Conservation (phyloP, 495 filamentous ascomycete genomes). For the Clavariopsis aquatica region DNA sequence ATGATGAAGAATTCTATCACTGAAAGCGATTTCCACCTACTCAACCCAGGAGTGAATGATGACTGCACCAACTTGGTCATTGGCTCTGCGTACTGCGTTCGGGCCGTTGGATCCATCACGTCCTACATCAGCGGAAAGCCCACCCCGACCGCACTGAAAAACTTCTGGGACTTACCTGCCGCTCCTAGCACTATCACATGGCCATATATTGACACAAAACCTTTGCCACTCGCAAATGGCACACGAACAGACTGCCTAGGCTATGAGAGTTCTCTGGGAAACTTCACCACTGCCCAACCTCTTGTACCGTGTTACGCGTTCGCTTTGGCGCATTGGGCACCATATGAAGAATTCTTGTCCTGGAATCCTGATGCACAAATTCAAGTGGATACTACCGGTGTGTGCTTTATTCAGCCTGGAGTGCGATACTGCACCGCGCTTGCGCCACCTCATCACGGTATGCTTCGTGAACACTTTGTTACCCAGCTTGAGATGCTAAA, state of each 20-base stretch:
- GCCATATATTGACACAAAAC: slow-evolving; percentile 2
- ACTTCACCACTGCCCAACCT: not conserved
- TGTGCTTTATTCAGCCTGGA: not conserved
- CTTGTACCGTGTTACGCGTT: not conserved
- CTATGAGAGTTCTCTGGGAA: slow-evolving; percentile 20
- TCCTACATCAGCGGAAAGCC: not conserved
- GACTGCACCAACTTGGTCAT: slow-evolving; percentile 44
- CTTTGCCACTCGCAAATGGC: slow-evolving; percentile 26
- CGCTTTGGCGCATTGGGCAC: not conserved
- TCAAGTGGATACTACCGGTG: not conserved
- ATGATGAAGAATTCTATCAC: slow-evolving; percentile 37
- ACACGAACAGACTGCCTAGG: slow-evolving; percentile 31
- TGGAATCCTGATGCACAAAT: slow-evolving; percentile 10
- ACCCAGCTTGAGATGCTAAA: not conserved
- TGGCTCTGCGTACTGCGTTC: slow-evolving; percentile 38
- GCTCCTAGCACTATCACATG: slow-evolving; percentile 14
- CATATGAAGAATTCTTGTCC: not conserved
- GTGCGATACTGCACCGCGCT: slow-evolving; percentile 2
- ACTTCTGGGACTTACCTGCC: slow-evolving; percentile 2
- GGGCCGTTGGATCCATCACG: slow-evolving; percentile 39
- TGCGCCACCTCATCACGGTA: not conserved
- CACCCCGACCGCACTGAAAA: not conserved
- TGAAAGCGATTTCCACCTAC: slow-evolving; percentile 39
- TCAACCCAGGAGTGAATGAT: slow-evolving; percentile 39
- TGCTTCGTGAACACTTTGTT: not conserved